Evolutionary conservation across 1,284 basidiomycete species (phyloP), one percentile per base, ranked within the genome.

Genomic region (Apiotrichum gracile): DNA sequence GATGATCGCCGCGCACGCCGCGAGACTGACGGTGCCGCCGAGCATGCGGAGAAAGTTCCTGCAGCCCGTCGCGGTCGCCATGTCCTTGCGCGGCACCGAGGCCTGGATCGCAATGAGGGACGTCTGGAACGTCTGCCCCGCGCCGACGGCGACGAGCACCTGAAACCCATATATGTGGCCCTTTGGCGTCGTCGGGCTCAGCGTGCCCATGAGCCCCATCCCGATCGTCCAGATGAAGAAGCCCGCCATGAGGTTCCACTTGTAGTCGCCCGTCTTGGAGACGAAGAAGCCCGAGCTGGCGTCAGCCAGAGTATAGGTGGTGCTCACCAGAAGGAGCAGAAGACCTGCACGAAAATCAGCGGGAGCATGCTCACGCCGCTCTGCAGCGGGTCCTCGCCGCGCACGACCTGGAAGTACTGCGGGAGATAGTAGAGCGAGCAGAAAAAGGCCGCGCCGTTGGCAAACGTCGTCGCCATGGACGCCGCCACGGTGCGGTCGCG

Each of bases 321-420:
- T 6, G 48, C 54, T 52, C 22, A 55, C 49, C 16, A 34, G 37
- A 65, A 68, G 7, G 61, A 64, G 34, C 79, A 77, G 3, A 80
- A 64, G 37, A 83, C 82, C 63, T 85, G 84, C 9, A 80, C 79
- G 24, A 85, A 75, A 7, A 85, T 77, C 19, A 86, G 75, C 0
- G 84, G 83, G 9, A 87, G 78, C 17, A 86, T 77, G 58, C 85
- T 81, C 9, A 83, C 72, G 1, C 83, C 84, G 13, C 76, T 76
- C 19, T 78, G 79, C 33, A 85, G 80, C 0, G 85, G 81, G 8
- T 78, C 77, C 61, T 81, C 84, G 5, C 81, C 83, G 14, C 85
- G 76, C 3, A 80, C 83, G 3, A 86, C 81, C 72, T 88, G 85
- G 67, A 86, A 85, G 68, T 81, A 87, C 61, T 87, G 84, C 1